A percentile compares a stretch with the other conserved stretches of the same genome.
Evolutionary conservation across 2,329 filamentous ascomycete species (phyloP).

Genomic region (Aspergillus sp.): DNA sequence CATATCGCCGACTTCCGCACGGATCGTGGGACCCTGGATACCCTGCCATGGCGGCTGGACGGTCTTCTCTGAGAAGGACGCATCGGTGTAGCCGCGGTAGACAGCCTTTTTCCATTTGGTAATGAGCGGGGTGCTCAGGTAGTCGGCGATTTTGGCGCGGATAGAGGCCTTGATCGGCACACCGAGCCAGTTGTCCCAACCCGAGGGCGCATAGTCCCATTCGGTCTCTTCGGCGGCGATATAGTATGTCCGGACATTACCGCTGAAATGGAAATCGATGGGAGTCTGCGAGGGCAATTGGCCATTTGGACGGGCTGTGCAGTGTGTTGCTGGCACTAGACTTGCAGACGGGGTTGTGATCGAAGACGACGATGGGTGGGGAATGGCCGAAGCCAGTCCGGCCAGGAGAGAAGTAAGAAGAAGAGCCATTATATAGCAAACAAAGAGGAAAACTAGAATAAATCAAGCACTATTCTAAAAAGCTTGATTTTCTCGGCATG

Average conservation of each 20-base stretch:
- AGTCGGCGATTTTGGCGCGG: slow-evolving; percentile 3
- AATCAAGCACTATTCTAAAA: background rate
- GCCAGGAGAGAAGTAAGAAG: background rate
- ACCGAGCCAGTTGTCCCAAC: slow-evolving; percentile 9
- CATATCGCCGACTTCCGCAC: slow-evolving; percentile 2
- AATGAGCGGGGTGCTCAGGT: slow-evolving; percentile 1
- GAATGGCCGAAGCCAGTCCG: background rate
- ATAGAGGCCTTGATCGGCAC: slow-evolving; percentile 9
- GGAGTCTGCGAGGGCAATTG: slow-evolving; percentile 1
- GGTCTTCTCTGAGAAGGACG: slow-evolving; percentile 12
- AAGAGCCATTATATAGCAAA: background rate
- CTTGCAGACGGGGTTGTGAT: background rate
- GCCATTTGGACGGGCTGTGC: background rate
- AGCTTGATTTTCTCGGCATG: background rate
- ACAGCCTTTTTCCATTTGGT: slow-evolving; percentile 23
- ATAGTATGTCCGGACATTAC: slow-evolving; percentile 3
- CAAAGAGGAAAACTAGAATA: no score
- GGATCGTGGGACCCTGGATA: slow-evolving; percentile 1
- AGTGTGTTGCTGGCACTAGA: background rate
- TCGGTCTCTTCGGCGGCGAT: slow-evolving; percentile 3
- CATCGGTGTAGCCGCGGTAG: slow-evolving; percentile 26
- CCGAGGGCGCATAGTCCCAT: slow-evolving; percentile 4
- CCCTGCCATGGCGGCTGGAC: slow-evolving; percentile 20
- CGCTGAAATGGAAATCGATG: slow-evolving; percentile 1
- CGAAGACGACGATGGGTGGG: background rate